A percentile compares a stretch with the other conserved stretches of the same genome.
phyloP scores from a whole-genome alignment of 2,329 filamentous ascomycete genomes.

The Clarireedia sp. region DNA sequence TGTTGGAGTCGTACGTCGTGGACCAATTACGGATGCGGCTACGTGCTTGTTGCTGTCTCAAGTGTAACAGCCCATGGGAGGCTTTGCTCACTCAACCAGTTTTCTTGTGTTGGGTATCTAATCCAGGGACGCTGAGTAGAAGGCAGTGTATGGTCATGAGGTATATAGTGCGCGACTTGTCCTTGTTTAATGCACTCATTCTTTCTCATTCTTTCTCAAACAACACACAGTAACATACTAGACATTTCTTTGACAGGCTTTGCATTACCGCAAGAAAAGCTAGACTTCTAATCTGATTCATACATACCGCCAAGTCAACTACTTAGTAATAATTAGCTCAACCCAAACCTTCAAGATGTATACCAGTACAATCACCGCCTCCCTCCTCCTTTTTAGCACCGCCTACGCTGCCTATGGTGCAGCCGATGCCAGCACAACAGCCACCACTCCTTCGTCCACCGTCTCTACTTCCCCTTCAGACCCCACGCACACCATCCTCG shows the following conservation, averaged over 20 bases:
- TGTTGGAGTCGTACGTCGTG: not conserved
- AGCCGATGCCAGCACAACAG: constrained; percentile 6
- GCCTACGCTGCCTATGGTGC: constrained; percentile 15
- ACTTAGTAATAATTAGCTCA: not conserved
- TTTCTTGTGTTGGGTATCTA: no score
- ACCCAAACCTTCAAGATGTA: constrained; percentile 20
- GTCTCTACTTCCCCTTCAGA: constrained; percentile 6
- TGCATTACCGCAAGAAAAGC: not conserved
- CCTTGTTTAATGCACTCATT: not conserved
- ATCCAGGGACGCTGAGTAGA: no score
- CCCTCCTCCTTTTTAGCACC: constrained; percentile 17
- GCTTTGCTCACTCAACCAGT: not conserved
- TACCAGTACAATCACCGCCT: constrained; percentile 19
- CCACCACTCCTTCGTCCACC: constrained; percentile 8
- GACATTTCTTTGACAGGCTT: no score
- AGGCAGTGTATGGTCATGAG: no score
- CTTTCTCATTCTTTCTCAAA: not conserved
- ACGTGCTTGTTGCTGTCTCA: not conserved
- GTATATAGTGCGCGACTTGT: not conserved
- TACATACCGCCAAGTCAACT: not conserved
- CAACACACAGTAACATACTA: not conserved
- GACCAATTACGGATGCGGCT: not conserved
- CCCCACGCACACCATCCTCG: constrained; percentile 27
- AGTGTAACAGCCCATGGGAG: not conserved
- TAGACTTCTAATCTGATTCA: not conserved